These are phyloP conservation scores for Amaranthus palmeri DNA, from an alignment of 148 eudicot genomes.

Conservation along the genomic window DNA sequence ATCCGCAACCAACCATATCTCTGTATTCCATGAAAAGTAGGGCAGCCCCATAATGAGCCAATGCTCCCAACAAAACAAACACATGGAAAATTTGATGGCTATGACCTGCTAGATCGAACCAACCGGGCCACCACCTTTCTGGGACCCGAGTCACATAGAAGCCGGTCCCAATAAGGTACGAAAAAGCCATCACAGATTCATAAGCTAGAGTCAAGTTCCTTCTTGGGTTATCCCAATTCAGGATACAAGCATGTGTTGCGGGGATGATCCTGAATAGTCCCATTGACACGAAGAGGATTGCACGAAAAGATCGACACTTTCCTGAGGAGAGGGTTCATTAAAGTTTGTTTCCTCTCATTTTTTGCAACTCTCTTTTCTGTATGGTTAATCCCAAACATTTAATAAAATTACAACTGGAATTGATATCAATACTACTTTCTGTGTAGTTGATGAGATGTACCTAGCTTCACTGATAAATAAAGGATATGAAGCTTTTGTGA, in stretches of 20 bases:
- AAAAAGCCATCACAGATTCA: constrained; percentile 67
- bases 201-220: constrained; percentile 54
- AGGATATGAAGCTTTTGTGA: too few species aligned
- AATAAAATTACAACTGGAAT: too few species aligned
- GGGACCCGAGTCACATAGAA: constrained; percentile 80
- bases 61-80: constrained; percentile 81
- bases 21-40: constrained; percentile 55
- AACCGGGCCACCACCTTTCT: constrained; percentile 86
- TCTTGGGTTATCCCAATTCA: constrained; percentile 69
- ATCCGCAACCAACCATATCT: constrained; percentile 41
- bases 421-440: too few species aligned
- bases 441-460: too few species aligned
- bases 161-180: constrained; percentile 62
- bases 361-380: too few species aligned
- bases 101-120: constrained; percentile 85
- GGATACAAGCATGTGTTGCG: constrained; percentile 48
- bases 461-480: too few species aligned
- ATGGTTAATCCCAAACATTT: too few species aligned
- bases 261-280: constrained; percentile 75
- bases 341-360: too few species aligned
- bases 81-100: constrained; percentile 94
- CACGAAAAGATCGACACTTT: constrained; percentile 52
- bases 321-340: constrained; percentile 53
- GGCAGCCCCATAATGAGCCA: constrained; percentile 87
- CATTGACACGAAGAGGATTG: constrained; percentile 65